A percentile compares a stretch with the other conserved stretches of the same genome.
phyloP scores from a whole-genome alignment of 1,284 basidiomycete species.

The Mycena citricolor region DNA sequence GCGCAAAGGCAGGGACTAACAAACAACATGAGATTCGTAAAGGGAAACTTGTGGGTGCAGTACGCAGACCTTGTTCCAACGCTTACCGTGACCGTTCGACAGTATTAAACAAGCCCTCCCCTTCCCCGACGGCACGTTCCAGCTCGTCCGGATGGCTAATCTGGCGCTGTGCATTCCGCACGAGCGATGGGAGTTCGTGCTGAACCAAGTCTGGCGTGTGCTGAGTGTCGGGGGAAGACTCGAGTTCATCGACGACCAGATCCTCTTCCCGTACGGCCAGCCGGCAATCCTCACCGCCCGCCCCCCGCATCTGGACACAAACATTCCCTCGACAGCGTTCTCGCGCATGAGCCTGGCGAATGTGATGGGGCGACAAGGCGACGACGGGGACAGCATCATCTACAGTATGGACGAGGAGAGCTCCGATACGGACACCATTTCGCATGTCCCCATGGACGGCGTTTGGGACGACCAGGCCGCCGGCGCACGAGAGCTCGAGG shows the following conservation, averaged over 20 bases:
- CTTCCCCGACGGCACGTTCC: constrained; percentile 60
- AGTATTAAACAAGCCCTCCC: constrained; percentile 58
- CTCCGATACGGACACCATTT: constrained; percentile 24
- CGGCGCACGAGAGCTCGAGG: constrained; percentile 34
- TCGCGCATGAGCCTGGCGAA: constrained; percentile 20
- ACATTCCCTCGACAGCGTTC: constrained; percentile 14
- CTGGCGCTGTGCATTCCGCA: constrained; percentile 59
- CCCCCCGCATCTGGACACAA: constrained; percentile 15
- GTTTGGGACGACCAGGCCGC: constrained; percentile 28
- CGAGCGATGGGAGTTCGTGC: constrained; percentile 54
- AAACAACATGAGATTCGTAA: constrained; percentile 54
- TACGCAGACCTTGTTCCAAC: constrained; percentile 5
- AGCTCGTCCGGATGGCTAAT: constrained; percentile 70
- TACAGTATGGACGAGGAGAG: constrained; percentile 31
- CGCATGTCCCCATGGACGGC: constrained; percentile 25
- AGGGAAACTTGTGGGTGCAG: constrained; percentile 65
- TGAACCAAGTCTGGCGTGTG: constrained; percentile 60
- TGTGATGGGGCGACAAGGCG: constrained; percentile 9
- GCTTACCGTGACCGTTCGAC: constrained; percentile 15
- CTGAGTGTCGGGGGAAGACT: constrained; percentile 59
- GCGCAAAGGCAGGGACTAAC: constrained; percentile 29
- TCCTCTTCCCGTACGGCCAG: constrained; percentile 56
- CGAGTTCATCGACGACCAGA: constrained; percentile 71
- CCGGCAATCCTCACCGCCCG: constrained; percentile 5
- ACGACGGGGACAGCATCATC: constrained; percentile 20